Base-by-base conservation (phyloP, 495 filamentous ascomycete species). In the Penicillium salamii region DNA sequence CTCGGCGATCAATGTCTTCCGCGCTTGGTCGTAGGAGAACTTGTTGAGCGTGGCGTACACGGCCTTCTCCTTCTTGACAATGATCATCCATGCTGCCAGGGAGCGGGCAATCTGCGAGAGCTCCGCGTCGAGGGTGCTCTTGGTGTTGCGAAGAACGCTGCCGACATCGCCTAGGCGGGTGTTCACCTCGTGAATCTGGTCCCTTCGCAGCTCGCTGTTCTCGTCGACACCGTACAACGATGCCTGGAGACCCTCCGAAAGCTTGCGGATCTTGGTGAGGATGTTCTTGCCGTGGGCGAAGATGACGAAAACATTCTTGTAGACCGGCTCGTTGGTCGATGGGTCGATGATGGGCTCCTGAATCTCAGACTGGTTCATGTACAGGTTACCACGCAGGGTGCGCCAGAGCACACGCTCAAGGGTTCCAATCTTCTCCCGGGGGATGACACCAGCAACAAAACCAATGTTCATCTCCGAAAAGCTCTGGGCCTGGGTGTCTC, bases 281-380 rank as follows among this genome's bases (percentile, higher is more conserved):
- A 99, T 93, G 68, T 95, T 92, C 67, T 95, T 96, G 57, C 93
- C 93, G 57, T 99, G 95, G 20, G 95, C 92, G 62, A 99, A 99
- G 63, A 99, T 97, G 51, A 99, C 91, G 59, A 97, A 99, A 48
- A 97, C 93, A 60, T 96, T 99, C 84, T 99, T 99, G 69, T 84
- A 83, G 52, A 95, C 78, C 38, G 86, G 77, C 68, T 97, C 93
- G 69, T 96, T 95, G 72, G 82, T 95, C 55, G 81, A 74, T 18
- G 93, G 93, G 68, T 99, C 90, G 66, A 95, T 78, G 48, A 99
- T 88, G n/a, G 90, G 83, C 57, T 97, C 90, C 23, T 89, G 85
- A 45, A 99, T 97, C 74, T 97, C 93, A 28, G 91, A 89, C 75
- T 99, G 93, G 72, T 97, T 99, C 93, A 99, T 99, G 75, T 97